Percentiles rank a stretch among this genome's conserved stretches.
Conservation (phyloP, 2,329 filamentous ascomycete genomes). For the Penicillium sp. region DNA sequence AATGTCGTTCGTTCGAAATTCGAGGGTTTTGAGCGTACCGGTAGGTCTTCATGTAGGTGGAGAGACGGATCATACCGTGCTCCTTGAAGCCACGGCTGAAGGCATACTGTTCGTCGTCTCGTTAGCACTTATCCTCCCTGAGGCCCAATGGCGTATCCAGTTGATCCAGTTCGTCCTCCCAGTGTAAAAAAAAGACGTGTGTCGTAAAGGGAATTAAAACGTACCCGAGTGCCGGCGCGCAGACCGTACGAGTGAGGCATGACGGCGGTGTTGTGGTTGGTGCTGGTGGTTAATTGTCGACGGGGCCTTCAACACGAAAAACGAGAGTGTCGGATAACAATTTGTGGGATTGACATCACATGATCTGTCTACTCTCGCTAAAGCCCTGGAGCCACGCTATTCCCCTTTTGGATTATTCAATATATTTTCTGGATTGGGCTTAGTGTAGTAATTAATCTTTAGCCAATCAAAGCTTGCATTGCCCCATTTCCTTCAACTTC, state of each 20-base stretch:
- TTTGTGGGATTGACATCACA: conserved; percentile 7
- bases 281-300: conserved; percentile 39
- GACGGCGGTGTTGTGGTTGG: conserved; percentile 55
- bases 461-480: conserved; percentile 1
- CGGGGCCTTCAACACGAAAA: conserved; percentile 19
- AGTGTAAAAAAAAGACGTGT: conserved; percentile 3
- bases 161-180: background rate
- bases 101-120: conserved; percentile 62
- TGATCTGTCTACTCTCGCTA: conserved; percentile 21
- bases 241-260: conserved; percentile 89
- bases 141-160: conserved; percentile 10
- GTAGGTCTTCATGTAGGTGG: conserved; percentile 93
- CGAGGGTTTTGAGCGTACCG: conserved; percentile 55
- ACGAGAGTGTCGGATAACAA: conserved; percentile 11
- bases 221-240: conserved; percentile 78
- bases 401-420: background rate
- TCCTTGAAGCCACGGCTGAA: conserved; percentile 94
- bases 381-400: background rate
- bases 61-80: conserved; percentile 89
- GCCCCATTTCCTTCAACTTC: background rate
- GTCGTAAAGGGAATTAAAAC: conserved; percentile 36
- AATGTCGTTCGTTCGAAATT: conserved; percentile 21
- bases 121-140: conserved; percentile 32
- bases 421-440: background rate
- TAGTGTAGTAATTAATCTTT: background rate